A percentile compares a stretch with the other conserved stretches of the same genome.
These are phyloP conservation scores for Holtermannia corniformis DNA, from an alignment of 768 basidiomycete species.

Conservation along the genomic window DNA sequence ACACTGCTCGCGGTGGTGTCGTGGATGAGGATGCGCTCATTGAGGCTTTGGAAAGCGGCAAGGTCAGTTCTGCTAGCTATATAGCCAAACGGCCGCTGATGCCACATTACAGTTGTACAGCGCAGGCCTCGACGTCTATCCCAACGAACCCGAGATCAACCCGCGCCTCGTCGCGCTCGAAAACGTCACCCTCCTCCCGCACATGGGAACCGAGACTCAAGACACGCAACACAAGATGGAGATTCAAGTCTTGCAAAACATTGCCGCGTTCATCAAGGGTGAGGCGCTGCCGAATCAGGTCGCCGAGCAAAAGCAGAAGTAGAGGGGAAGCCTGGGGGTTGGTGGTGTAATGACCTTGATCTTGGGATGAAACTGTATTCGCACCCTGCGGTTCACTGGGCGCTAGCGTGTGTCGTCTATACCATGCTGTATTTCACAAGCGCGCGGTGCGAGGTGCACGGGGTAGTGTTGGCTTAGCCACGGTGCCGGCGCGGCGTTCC, in stretches of 20 bases:
- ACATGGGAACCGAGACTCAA: slow-evolving; percentile 56
- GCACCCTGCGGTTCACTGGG: too few relatives aligned
- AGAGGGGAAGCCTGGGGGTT: neutral
- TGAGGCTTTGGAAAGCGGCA: slow-evolving; percentile 70
- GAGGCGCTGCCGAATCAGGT: slow-evolving; percentile 34
- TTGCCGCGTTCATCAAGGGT: slow-evolving; percentile 28
- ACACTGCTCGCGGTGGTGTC: slow-evolving; percentile 84
- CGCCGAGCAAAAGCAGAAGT: slow-evolving; percentile 23
- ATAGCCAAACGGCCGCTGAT: neutral
- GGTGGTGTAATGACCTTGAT: neutral
- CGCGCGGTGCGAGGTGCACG: too few relatives aligned
- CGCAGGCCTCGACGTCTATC: slow-evolving; percentile 76
- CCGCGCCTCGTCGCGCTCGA: slow-evolving; percentile 69
- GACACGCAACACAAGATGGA: slow-evolving; percentile 36
- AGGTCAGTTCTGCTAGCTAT: slow-evolving; percentile 51
- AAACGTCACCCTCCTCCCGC: slow-evolving; percentile 75
- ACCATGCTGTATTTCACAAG: too few relatives aligned
- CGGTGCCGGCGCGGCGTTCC: too few relatives aligned
- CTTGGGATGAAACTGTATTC: neutral
- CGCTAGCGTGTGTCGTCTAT: too few relatives aligned
- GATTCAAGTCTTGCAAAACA: slow-evolving; percentile 23
- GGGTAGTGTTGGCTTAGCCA: too few relatives aligned
- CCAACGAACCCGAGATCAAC: slow-evolving; percentile 77
- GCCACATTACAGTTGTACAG: slow-evolving; percentile 53
- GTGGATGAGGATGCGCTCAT: slow-evolving; percentile 83